Evolutionary conservation across 441 rosid species (phyloP).

Genomic region (Melastoma candidum): DNA sequence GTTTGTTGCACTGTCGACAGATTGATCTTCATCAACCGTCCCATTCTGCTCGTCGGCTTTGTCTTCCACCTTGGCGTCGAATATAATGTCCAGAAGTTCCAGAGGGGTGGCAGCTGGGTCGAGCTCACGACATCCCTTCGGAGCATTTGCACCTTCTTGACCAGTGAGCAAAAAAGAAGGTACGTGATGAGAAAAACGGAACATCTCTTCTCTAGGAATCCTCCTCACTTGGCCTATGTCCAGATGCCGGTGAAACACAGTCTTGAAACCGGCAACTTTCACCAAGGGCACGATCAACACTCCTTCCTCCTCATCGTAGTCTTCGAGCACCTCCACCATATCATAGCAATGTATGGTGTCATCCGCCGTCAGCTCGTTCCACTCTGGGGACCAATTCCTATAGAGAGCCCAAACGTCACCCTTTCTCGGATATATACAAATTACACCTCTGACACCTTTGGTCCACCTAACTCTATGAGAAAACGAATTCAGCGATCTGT

Average conservation of each 20-base stretch:
- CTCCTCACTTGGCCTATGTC: constrained; percentile 33
- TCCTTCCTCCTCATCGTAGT: constrained; percentile 42
- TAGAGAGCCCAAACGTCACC: constrained; percentile 95
- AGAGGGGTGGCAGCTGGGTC: constrained; percentile 93
- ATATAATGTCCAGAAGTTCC: constrained; percentile 40
- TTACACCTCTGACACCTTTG: constrained; percentile 60
- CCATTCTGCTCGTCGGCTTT: constrained; percentile 13
- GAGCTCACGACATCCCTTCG: constrained; percentile 60
- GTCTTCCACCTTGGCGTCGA: constrained; percentile 16
- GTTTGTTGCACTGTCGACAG: neutral
- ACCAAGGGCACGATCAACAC: constrained; percentile 44
- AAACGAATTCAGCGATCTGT: constrained; percentile 50
- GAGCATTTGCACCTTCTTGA: constrained; percentile 58
- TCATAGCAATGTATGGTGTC: constrained; percentile 72
- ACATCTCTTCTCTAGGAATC: constrained; percentile 73
- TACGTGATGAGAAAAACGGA: constrained; percentile 88
- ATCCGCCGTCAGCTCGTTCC: constrained; percentile 60
- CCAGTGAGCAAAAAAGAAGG: constrained; percentile 73
- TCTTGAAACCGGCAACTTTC: constrained; percentile 64
- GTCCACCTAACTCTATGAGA: constrained; percentile 75
- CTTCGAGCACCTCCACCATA: constrained; percentile 84
- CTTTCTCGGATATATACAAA: constrained; percentile 59
- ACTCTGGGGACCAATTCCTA: constrained; percentile 79
- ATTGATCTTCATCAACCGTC: constrained; percentile 18
- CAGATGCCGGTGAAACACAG: constrained; percentile 45